A percentile compares a stretch with the other conserved stretches of the same genome.
phyloP scores from a whole-genome alignment of 257 asterid species.

The Mitragyna speciosa region DNA sequence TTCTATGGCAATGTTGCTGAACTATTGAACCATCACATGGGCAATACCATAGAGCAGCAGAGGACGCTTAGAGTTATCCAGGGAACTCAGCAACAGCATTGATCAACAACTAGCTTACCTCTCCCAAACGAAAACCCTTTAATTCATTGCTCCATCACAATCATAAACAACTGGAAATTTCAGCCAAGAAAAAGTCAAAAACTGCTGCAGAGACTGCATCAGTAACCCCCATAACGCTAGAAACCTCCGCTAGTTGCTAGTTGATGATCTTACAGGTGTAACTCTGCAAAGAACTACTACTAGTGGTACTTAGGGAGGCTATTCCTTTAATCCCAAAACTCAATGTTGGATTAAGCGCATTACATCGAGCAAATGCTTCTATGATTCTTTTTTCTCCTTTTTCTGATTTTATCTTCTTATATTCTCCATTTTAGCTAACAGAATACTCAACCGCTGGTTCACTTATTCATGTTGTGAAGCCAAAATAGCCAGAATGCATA shows the following conservation, averaged over 20 bases:
- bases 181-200: not conserved
- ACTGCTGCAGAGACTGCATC: not conserved
- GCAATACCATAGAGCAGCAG: not conserved
- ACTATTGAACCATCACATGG: not conserved
- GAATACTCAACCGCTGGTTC: no score
- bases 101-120: not conserved
- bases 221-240: not conserved
- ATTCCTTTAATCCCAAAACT: no score
- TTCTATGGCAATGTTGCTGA: no score
- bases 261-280: not conserved
- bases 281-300: not conserved
- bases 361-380: no score
- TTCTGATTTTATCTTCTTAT: not conserved
- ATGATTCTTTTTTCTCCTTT: not conserved
- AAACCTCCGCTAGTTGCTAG: not conserved
- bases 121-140: not conserved
- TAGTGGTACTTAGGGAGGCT: no score
- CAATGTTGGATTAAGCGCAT: not conserved
- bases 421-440: not conserved
- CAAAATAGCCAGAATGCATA: not conserved
- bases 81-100: not conserved
- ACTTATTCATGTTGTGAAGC: not conserved
- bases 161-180: not conserved
- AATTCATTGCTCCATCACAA: not conserved
- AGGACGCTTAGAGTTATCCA: not conserved